Percentiles rank a stretch among this genome's conserved stretches.
These are phyloP conservation scores for Plasmodium gaboni DNA, from an alignment of 169 alveolate genomes.

Conservation along the genomic window DNA sequence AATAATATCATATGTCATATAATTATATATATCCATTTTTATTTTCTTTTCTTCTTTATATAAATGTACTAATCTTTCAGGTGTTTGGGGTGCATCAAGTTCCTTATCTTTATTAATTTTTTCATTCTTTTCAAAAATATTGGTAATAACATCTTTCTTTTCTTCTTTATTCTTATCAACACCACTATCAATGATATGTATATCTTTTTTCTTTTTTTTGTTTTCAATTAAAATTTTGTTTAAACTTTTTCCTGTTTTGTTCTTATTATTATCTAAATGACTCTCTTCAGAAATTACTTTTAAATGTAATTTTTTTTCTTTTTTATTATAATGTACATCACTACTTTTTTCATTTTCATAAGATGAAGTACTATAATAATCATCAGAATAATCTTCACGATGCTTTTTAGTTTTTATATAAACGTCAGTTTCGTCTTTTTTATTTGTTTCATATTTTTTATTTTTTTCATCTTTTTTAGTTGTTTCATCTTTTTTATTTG, in stretches of 20 bases:
- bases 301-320: neutral
- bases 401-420: neutral
- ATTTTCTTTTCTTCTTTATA: slow-evolving; percentile 70
- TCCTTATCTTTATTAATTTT: neutral
- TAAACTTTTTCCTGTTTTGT: neutral
- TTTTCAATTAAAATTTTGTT: neutral
- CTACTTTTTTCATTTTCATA: neutral
- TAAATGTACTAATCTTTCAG: slow-evolving; percentile 64
- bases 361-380: neutral
- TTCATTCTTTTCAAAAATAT: slow-evolving; percentile 7
- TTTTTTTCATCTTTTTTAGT: slow-evolving; percentile 2
- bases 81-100: slow-evolving; percentile 16
- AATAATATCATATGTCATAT: slow-evolving; percentile 61
- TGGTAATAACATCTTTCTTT: too few relatives aligned
- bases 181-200: too few relatives aligned
- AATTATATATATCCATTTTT: slow-evolving; percentile 56
- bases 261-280: neutral
- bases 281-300: neutral
- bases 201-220: neutral
- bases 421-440: neutral
- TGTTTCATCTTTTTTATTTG: neutral
- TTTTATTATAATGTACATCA: neutral
- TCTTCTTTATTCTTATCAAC: too few relatives aligned
- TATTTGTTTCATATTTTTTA: neutral
- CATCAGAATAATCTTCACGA: neutral